phyloP scores from a whole-genome alignment of 306 rosid species.

The Fagus sylvatica region DNA sequence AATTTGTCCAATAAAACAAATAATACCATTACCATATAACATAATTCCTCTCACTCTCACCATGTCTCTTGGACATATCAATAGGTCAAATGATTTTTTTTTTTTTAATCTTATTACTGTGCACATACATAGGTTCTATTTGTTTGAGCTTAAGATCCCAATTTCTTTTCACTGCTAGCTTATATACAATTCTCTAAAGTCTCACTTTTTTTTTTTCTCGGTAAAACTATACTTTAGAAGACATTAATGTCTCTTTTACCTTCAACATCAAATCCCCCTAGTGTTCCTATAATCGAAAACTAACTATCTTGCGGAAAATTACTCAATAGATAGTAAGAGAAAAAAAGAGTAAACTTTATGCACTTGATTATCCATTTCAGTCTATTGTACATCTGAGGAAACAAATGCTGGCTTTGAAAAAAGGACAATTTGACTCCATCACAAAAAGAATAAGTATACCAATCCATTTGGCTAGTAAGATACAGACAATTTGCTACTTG shows the following conservation, averaged over 20 bases:
- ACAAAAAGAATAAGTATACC: too few relatives aligned
- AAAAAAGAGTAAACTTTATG: neutral
- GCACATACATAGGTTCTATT: neutral
- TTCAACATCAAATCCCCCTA: neutral
- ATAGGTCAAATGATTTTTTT: too few relatives aligned
- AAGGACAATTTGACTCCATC: too few relatives aligned
- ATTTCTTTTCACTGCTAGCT: too few relatives aligned
- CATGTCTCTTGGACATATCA: too few relatives aligned
- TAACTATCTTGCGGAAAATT: neutral
- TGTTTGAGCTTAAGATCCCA: too few relatives aligned
- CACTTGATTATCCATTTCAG: neutral
- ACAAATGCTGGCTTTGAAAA: neutral
- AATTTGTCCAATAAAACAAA: neutral
- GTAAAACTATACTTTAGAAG: too few relatives aligned
- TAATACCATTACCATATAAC: neutral
- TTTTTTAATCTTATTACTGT: neutral
- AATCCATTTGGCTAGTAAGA: too few relatives aligned
- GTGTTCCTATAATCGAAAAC: neutral
- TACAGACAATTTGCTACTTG: too few relatives aligned
- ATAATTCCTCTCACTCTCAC: too few relatives aligned
- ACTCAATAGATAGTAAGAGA: too few relatives aligned
- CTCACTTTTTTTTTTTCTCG: neutral
- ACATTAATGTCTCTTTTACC: neutral
- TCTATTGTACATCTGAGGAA: slow-evolving; percentile 14
- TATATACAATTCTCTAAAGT: too few relatives aligned